Percentiles rank a stretch among this genome's conserved stretches.
phyloP scores from a whole-genome alignment of 176 grass and related monocot genomes.

The Melocanna baccifera region DNA sequence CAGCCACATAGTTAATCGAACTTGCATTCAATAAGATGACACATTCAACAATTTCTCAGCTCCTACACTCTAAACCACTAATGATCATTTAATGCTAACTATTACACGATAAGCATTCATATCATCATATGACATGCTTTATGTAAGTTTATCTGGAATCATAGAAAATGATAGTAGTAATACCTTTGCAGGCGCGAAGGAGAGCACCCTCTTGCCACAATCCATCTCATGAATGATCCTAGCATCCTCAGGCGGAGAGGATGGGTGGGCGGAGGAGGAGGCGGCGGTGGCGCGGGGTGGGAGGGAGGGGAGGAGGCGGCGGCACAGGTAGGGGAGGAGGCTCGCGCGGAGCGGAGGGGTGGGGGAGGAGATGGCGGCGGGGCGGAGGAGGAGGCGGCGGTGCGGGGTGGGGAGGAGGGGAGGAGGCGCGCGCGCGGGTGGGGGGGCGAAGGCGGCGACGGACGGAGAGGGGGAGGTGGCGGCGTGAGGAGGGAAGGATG shows the following conservation, averaged over 20 bases:
- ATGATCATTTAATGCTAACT: neutral
- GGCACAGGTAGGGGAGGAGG: too few relatives aligned
- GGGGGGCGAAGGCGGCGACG: too few relatives aligned
- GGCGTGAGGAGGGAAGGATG: too few relatives aligned
- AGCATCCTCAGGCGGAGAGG: slow-evolving; percentile 74
- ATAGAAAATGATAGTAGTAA: neutral
- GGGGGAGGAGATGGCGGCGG: too few relatives aligned
- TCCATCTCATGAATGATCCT: slow-evolving; percentile 68
- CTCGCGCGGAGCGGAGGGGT: too few relatives aligned
- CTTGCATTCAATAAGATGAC: neutral
- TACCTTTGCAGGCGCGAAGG: slow-evolving; percentile 71
- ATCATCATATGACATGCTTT: neutral
- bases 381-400: too few relatives aligned
- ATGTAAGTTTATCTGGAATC: neutral
- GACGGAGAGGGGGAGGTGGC: too few relatives aligned
- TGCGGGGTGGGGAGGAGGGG: too few relatives aligned
- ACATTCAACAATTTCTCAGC: neutral
- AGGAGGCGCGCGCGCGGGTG: too few relatives aligned
- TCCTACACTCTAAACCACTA: neutral
- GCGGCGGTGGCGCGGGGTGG: too few relatives aligned
- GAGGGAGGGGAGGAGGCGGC: too few relatives aligned
- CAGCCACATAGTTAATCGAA: neutral
- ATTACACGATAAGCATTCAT: neutral
- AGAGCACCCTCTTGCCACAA: slow-evolving; percentile 55
- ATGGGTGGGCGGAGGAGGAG: too few relatives aligned